A percentile compares a stretch with the other conserved stretches of the same genome.
Evolutionary conservation across 129 eudicot species (phyloP).

Genomic region (Flaveria bidentis): DNA sequence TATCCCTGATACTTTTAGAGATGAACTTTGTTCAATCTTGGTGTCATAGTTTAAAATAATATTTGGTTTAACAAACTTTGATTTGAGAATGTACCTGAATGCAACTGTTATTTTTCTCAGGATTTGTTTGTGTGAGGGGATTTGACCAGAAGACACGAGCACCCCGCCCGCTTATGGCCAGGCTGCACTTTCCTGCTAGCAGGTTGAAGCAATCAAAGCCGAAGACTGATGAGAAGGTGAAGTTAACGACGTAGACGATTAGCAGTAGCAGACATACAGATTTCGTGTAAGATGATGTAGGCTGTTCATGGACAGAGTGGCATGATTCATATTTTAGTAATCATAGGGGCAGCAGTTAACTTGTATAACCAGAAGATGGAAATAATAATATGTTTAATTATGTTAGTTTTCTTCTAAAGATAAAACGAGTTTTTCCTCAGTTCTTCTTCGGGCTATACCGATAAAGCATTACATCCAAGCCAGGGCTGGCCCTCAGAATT

Average conservation of each 20-base stretch:
- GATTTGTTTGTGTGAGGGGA: slow-evolving; percentile 88
- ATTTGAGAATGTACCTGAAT: not conserved
- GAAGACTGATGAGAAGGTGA: slow-evolving; percentile 37
- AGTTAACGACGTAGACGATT: slow-evolving; percentile 18
- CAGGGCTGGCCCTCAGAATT: too few species aligned
- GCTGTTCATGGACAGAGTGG: too few species aligned
- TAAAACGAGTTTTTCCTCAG: not conserved
- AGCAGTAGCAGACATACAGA: slow-evolving; percentile 27
- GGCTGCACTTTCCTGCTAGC: slow-evolving; percentile 84
- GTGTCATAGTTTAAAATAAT: not conserved
- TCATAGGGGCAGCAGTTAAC: slow-evolving; percentile 23
- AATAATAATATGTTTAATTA: not conserved
- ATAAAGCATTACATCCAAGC: not conserved
- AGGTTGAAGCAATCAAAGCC: slow-evolving; percentile 42
- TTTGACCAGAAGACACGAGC: slow-evolving; percentile 67
- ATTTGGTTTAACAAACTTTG: slow-evolving; percentile 4
- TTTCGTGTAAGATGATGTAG: slow-evolving; percentile 14
- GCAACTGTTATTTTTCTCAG: slow-evolving; percentile 31
- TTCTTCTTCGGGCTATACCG: not conserved
- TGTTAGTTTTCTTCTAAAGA: slow-evolving; percentile 14
- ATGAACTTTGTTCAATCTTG: not conserved
- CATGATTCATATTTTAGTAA: too few species aligned
- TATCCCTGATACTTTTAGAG: slow-evolving; percentile 5
- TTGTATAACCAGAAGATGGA: slow-evolving; percentile 33
- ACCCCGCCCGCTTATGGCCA: slow-evolving; percentile 78